Evolutionary conservation across 768 basidiomycete species (phyloP).

Genomic region (Pholiota molesta): DNA sequence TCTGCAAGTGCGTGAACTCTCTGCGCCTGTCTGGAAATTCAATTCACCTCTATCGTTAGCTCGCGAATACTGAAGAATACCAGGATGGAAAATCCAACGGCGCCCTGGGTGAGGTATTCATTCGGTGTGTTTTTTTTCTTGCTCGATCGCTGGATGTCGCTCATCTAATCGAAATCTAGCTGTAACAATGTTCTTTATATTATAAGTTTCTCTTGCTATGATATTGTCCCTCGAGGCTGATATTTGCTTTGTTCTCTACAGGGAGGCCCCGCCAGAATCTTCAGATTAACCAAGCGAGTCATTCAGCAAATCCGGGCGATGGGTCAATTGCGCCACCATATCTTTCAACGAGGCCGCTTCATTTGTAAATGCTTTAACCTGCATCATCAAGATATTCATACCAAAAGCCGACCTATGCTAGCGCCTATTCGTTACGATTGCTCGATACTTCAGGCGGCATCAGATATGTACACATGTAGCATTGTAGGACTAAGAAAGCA

Average conservation of each 20-base stretch:
- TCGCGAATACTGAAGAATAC: conserved; percentile 99
- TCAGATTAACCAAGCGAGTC: conserved; percentile 15
- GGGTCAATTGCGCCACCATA: not conserved
- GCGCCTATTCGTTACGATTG: not conserved
- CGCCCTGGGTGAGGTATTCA: conserved; percentile 97
- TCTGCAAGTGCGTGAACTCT: conserved; percentile 69
- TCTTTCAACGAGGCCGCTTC: not conserved
- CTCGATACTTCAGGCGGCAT: not conserved
- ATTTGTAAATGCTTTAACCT: not conserved
- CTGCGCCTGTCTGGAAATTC: not conserved
- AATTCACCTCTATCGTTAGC: conserved; percentile 43
- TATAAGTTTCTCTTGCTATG: conserved; percentile 57
- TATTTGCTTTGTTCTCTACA: conserved; percentile 48
- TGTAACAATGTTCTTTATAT: conserved; percentile 98
- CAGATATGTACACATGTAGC: not conserved
- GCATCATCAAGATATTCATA: not conserved
- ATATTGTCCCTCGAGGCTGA: not conserved
- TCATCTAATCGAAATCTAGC: conserved; percentile 39
- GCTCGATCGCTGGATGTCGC: conserved; percentile 7
- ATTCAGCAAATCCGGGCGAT: too few relatives aligned
- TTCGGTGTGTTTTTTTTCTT: conserved; percentile 62
- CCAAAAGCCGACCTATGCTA: not conserved
- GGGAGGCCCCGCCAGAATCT: conserved; percentile 68
- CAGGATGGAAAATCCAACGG: conserved; percentile 96
- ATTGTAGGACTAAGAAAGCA: not conserved